Evolutionary conservation across 1,139 yeast genomes (phyloP).

Genomic region (Yamadazyma pseudoaaseri): DNA sequence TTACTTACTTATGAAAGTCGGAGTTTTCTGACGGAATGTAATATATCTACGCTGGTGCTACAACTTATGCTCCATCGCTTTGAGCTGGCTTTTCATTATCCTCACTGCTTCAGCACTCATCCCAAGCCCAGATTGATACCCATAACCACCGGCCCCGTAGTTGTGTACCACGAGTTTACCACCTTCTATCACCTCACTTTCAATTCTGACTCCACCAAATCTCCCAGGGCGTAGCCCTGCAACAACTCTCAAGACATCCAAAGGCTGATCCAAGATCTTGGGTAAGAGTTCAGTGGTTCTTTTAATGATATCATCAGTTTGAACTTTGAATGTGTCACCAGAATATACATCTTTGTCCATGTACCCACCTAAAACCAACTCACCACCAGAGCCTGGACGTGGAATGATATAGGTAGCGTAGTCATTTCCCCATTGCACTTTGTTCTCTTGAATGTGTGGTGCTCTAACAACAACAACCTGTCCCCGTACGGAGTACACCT

Average conservation of each 20-base stretch:
- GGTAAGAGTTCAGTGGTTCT: constrained; percentile 55
- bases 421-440: constrained; percentile 50
- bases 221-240: constrained; percentile 68
- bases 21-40: too few species aligned
- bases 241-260: constrained; percentile 49
- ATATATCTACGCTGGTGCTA: too few species aligned
- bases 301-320: constrained; percentile 52
- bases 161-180: constrained; percentile 44
- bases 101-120: constrained; percentile 40
- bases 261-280: constrained; percentile 30
- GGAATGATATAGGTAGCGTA: constrained; percentile 68
- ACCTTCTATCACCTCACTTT: constrained; percentile 17
- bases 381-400: constrained; percentile 58
- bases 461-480: constrained; percentile 65
- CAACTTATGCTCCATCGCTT: constrained; percentile 17
- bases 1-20: too few species aligned
- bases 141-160: constrained; percentile 76
- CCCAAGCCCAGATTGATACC: constrained; percentile 70
- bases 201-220: constrained; percentile 63
- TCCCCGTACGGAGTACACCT: constrained; percentile 64
- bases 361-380: constrained; percentile 62
- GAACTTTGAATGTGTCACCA: constrained; percentile 48
- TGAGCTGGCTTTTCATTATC: constrained; percentile 25
- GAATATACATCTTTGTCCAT: constrained; percentile 53
- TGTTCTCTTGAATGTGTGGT: constrained; percentile 51